Conservation (phyloP, 805 yeast species). For the Henningerozyma blattae region DNA sequence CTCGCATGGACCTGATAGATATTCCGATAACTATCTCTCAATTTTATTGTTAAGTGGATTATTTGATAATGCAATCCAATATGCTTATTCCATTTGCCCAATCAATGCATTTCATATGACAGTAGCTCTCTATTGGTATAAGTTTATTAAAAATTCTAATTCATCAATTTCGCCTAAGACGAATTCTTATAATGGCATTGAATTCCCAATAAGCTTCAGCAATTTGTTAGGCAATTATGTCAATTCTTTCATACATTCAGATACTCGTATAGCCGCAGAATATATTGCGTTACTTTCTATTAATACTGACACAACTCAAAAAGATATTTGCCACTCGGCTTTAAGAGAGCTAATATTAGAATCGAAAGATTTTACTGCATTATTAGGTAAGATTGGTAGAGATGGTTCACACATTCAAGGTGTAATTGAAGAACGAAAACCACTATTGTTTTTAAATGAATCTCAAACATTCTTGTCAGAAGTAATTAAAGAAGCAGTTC, state of each 20-base stretch:
- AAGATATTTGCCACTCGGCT: slow-evolving; percentile 58
- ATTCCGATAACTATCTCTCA: slow-evolving; percentile 63
- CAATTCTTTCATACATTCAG: slow-evolving; percentile 68
- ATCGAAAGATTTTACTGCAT: slow-evolving; percentile 68
- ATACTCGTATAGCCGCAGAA: slow-evolving; percentile 87
- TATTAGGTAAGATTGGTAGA: slow-evolving; percentile 73
- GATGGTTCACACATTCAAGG: slow-evolving; percentile 78
- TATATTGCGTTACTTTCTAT: slow-evolving; percentile 65
- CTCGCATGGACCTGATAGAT: slow-evolving; percentile 61
- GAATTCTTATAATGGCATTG: slow-evolving; percentile 22
- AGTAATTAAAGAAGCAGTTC: slow-evolving; percentile 78
- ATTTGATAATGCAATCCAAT: slow-evolving; percentile 68
- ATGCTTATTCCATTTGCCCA: slow-evolving; percentile 43
- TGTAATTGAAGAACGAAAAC: slow-evolving; percentile 65
- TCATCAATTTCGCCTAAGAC: slow-evolving; percentile 9
- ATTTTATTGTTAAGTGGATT: slow-evolving; percentile 64
- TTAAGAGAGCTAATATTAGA: slow-evolving; percentile 74
- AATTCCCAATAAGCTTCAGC: slow-evolving; percentile 35
- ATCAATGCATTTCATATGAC: slow-evolving; percentile 86
- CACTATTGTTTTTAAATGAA: slow-evolving; percentile 45
- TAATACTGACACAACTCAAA: slow-evolving; percentile 33
- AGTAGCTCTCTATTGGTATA: slow-evolving; percentile 62
- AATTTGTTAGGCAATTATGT: slow-evolving; percentile 70
- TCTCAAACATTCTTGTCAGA: slow-evolving; percentile 50
- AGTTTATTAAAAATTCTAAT: slow-evolving; percentile 35